phyloP scores from a whole-genome alignment of 2,329 filamentous ascomycete species.

The Penicillium crustosum region DNA sequence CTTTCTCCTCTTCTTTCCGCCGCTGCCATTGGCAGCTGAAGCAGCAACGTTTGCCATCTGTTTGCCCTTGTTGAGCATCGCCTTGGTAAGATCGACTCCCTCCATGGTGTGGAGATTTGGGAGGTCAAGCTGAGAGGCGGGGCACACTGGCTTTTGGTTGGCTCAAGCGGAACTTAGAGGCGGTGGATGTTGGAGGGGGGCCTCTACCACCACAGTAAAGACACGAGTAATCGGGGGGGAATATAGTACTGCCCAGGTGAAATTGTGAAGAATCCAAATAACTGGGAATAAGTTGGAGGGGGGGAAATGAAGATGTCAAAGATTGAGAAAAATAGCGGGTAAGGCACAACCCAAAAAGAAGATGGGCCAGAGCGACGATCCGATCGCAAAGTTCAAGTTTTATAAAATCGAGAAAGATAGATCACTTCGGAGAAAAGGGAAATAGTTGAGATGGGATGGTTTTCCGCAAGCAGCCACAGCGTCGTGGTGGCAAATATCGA shows the following conservation, averaged over 20 bases:
- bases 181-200: conserved; percentile 19
- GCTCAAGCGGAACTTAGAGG: conserved; percentile 11
- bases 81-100: conserved; percentile 63
- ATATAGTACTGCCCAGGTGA: not conserved
- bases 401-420: not conserved
- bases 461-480: conserved; percentile 27
- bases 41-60: conserved; percentile 56
- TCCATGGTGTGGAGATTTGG: conserved; percentile 53
- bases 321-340: not conserved
- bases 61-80: conserved; percentile 65
- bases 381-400: not conserved
- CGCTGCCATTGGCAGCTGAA: conserved; percentile 54
- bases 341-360: not conserved
- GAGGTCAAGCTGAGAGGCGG: conserved; percentile 24
- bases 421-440: conserved; percentile 1
- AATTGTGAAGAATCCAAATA: not conserved
- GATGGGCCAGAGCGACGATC: conserved; percentile 1
- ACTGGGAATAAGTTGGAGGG: not conserved
- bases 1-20: conserved; percentile 65
- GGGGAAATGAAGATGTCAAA: not conserved
- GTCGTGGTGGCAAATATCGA: conserved; percentile 22
- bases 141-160: conserved; percentile 21
- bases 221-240: not conserved
- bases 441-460: conserved; percentile 1
- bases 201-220: not conserved